Evolutionary conservation across 2,329 filamentous ascomycete species (phyloP).

Genomic region (Colletotrichum aenigma): DNA sequence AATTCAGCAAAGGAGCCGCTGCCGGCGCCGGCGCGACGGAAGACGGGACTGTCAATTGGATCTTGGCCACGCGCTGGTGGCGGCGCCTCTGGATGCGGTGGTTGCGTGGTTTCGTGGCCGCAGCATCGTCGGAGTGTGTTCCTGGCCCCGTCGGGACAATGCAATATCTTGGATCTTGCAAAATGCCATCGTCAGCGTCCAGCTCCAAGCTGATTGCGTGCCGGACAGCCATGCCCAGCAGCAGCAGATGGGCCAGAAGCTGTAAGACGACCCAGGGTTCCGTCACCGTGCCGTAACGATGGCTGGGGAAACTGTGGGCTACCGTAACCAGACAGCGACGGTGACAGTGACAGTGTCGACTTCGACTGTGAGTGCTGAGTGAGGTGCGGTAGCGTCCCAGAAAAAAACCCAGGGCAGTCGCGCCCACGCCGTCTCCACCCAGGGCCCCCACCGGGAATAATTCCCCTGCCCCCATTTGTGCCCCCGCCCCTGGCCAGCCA

Average conservation of each 20-base stretch:
- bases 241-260: neutral
- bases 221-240: neutral
- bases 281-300: neutral
- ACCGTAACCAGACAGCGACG: neutral
- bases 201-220: neutral
- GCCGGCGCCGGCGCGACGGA: neutral
- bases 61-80: neutral
- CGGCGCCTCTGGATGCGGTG: neutral
- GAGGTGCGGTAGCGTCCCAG: neutral
- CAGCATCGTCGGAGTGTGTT: neutral
- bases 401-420: neutral
- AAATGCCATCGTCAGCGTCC: neutral
- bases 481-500: conserved; percentile 3
- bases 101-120: neutral
- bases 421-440: neutral
- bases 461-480: neutral
- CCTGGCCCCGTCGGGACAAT: neutral
- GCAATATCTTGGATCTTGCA: neutral
- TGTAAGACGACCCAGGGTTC: neutral
- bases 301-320: neutral
- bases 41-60: neutral
- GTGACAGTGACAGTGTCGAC: neutral
- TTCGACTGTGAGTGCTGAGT: neutral
- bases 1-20: neutral
- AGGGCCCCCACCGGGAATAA: neutral